Percentiles rank a stretch among this genome's conserved stretches.
Conservation (phyloP, 1,284 basidiomycete species). For the Flammula alnicola region DNA sequence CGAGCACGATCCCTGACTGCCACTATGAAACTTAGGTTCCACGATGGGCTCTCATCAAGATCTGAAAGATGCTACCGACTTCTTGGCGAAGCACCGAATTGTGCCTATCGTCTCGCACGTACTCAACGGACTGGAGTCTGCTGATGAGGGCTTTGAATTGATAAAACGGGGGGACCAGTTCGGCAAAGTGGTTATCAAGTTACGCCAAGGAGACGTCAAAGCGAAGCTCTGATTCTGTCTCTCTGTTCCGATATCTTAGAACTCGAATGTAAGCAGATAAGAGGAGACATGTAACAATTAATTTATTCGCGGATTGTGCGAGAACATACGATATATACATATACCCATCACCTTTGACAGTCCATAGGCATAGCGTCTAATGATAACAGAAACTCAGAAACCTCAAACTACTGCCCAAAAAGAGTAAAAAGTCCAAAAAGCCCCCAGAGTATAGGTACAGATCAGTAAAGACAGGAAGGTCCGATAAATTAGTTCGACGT, state of each 20-base stretch:
- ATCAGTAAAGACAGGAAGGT: constrained; percentile 17
- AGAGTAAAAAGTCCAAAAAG: constrained; percentile 3
- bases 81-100: constrained; percentile 71
- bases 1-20: no score
- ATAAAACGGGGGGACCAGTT: constrained; percentile 69
- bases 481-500: constrained; percentile 14
- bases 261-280: no score
- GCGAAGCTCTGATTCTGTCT: constrained; percentile 23
- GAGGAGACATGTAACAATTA: neutral
- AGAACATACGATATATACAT: constrained; percentile 2
- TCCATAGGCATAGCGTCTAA: no score
- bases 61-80: constrained; percentile 72
- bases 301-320: constrained; percentile 1
- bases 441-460: no score
- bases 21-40: no score
- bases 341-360: neutral
- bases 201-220: constrained; percentile 22
- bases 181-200: constrained; percentile 73
- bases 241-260: no score
- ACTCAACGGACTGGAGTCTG: constrained; percentile 69
- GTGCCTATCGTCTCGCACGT: constrained; percentile 78
- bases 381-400: neutral
- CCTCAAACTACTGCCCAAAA: constrained; percentile 2
- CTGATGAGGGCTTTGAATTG: constrained; percentile 74
- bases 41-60: constrained; percentile 88